Conservation (phyloP, 495 filamentous ascomycete species). For the Ascodesmis nigricans region DNA sequence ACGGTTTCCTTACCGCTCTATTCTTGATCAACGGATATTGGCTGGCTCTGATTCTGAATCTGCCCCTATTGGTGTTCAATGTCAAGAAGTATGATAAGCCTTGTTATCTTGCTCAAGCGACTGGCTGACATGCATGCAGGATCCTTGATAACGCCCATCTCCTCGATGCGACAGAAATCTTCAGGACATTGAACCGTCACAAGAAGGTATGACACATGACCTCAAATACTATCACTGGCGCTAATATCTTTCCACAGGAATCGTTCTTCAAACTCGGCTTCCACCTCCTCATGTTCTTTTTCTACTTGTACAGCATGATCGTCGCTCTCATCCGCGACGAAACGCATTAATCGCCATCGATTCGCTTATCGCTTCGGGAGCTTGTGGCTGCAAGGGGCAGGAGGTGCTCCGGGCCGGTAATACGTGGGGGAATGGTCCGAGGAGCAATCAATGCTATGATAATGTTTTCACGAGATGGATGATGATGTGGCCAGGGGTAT, state of each 20-base stretch:
- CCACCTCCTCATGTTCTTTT: constrained; percentile 99
- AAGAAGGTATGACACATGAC: constrained; percentile 52
- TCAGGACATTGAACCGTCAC: constrained; percentile 95
- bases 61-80: constrained; percentile 84
- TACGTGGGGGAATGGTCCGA: background rate
- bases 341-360: constrained; percentile 38
- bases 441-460: too few species aligned
- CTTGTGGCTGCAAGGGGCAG: background rate
- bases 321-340: constrained; percentile 94
- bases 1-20: constrained; percentile 77
- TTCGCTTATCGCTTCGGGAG: background rate
- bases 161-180: constrained; percentile 95
- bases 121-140: constrained; percentile 28
- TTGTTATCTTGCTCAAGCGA: background rate
- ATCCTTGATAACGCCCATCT: constrained; percentile 94
- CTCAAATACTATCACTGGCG: background rate
- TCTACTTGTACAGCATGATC: constrained; percentile 99
- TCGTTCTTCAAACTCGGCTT: constrained; percentile 98
- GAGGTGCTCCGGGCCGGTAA: background rate
- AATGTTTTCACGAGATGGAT: too few species aligned
- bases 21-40: constrained; percentile 99
- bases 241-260: constrained; percentile 37
- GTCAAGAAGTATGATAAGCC: constrained; percentile 66
- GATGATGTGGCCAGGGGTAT: too few species aligned
- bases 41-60: constrained; percentile 75